Conservation (phyloP, 164 flowering plant genomes). For the Kingdonia uniflora region DNA sequence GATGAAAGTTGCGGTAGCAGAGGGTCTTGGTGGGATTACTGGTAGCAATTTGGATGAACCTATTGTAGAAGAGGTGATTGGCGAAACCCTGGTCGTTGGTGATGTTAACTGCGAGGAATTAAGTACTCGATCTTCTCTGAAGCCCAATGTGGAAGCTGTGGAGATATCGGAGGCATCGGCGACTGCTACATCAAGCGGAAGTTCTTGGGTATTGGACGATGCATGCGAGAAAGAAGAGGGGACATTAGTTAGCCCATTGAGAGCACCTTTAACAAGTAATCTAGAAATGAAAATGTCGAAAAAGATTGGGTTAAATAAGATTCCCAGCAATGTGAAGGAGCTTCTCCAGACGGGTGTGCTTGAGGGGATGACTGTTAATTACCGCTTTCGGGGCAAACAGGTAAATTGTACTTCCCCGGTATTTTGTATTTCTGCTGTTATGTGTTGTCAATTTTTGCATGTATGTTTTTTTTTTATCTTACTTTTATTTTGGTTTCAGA, state of each 20-base stretch:
- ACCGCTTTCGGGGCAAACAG: constrained; percentile 27
- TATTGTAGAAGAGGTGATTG: background rate
- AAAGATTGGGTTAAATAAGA: constrained; percentile 23
- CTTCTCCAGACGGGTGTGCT: constrained; percentile 60
- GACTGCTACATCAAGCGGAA: background rate
- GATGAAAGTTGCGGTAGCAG: background rate
- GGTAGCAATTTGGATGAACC: background rate
- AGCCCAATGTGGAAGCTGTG: constrained; percentile 3
- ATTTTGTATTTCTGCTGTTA: background rate
- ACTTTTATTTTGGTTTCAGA: constrained; percentile 6
- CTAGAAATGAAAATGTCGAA: constrained; percentile 25
- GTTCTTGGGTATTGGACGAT: constrained; percentile 5
- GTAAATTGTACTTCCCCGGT: constrained; percentile 11
- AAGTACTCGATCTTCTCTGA: constrained; percentile 9
- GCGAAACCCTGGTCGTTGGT: background rate
- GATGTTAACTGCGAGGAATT: constrained; percentile 3
- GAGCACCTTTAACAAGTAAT: constrained; percentile 12
- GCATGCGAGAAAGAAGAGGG: background rate
- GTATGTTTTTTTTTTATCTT: background rate
- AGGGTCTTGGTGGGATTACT: too few species aligned
- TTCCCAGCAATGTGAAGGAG: constrained; percentile 39
- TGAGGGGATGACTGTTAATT: constrained; percentile 51
- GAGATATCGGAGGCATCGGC: background rate
- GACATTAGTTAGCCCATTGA: constrained; percentile 4
- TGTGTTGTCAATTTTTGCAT: background rate